These are phyloP conservation scores for Entomortierella beljakovae DNA, from an alignment of 192 early-diverging fungal species.

Conservation along the genomic window DNA sequence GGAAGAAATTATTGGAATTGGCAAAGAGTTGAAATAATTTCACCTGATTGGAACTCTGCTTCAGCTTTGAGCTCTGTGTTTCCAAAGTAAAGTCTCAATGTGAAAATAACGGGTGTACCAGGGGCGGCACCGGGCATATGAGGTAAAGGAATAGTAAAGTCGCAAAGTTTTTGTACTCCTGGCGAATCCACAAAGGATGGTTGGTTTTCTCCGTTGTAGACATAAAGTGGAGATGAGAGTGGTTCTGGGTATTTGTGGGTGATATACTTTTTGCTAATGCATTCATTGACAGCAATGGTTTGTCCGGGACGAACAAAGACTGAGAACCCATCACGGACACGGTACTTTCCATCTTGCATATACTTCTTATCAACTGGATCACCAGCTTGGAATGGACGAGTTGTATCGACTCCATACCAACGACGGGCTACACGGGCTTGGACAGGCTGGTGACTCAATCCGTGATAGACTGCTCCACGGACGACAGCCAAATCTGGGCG, in stretches of 20 bases:
- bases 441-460: constrained; percentile 45
- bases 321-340: constrained; percentile 51
- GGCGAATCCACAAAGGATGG: constrained; percentile 52
- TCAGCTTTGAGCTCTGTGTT: constrained; percentile 47
- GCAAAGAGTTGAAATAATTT: constrained; percentile 45
- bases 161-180: constrained; percentile 49
- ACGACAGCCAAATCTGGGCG: constrained; percentile 65
- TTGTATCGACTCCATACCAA: constrained; percentile 66
- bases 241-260: constrained; percentile 57
- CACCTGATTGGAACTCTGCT: constrained; percentile 50
- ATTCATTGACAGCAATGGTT: constrained; percentile 62
- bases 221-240: constrained; percentile 41
- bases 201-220: constrained; percentile 45
- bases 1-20: constrained; percentile 36
- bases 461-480: constrained; percentile 65
- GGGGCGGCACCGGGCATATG: constrained; percentile 48
- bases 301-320: constrained; percentile 52
- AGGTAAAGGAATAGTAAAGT: constrained; percentile 48
- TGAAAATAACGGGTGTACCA: constrained; percentile 47
- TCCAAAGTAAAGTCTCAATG: constrained; percentile 44
- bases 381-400: constrained; percentile 59
- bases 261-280: constrained; percentile 67
- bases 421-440: constrained; percentile 61
- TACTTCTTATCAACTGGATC: constrained; percentile 53
- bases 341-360: constrained; percentile 55